Base-by-base conservation (phyloP, 2,329 filamentous ascomycete species). In the Teratosphaeriaceae sp. region DNA sequence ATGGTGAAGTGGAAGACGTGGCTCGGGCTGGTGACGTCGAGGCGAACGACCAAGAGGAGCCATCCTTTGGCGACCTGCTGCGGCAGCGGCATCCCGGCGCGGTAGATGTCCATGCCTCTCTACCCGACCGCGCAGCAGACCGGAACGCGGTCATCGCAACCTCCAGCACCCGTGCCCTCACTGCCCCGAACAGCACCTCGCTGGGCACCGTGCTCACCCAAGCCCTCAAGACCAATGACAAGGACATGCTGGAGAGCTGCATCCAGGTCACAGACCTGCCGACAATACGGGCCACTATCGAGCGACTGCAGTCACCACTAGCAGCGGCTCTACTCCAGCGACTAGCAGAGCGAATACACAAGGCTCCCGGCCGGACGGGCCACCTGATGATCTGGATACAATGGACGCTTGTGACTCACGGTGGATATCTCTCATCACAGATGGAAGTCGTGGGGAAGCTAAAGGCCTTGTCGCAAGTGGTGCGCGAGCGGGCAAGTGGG, bases 361-460 rank as follows among this genome's bases (percentile, higher is more conserved):
- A 84, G 52, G 80, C 88, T 34, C 92, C 92, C 1, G 92, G 90
- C 3, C 80, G 92, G 42, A 90, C 92, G 12, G 88, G 89, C 40
- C 86, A 83, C 59, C 78, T 98, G 23, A 89, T 96, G 76, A 79
- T 85, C 13, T 98, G 92, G 89, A 85, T 97, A 33, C 89, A 96
- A 66, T 95, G 88, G 87, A 90, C 88, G 1, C 78, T 96, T 42
- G 80, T 96, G 24, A 83, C 86, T 1, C 92, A 98, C 61, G 92
- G 92, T 52, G 92, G 90, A 51, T 89, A 89, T 41, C 74, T 98
- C 39, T 87, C 89, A 9, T 84, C 84, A 23, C 87, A 94, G 63
- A 80, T 85, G n/a, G 84, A 89, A 50, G 74, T 95, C 27, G 76
- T 92, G 53, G 81, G 82, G 59, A 82, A 83, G 60, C 76, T 98